Conservation (phyloP, 2,329 filamentous ascomycete genomes). For the Aureobasidium sp. region DNA sequence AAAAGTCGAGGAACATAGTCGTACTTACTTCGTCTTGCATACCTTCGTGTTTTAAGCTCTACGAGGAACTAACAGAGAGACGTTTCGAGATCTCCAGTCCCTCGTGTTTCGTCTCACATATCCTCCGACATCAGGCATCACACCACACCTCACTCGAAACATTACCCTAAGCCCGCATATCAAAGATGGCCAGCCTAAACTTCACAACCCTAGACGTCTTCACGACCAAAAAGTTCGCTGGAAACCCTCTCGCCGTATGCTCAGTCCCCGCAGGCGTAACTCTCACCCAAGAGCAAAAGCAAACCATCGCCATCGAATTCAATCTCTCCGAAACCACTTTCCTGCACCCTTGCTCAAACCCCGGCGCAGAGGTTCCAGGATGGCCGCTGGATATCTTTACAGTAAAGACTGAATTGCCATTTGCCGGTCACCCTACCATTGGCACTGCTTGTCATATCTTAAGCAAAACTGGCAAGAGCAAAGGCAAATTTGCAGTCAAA, state of each 20-base stretch:
- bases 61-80: too few relatives aligned
- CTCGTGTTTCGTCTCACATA: too few relatives aligned
- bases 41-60: too few relatives aligned
- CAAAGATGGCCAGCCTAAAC: constrained; percentile 11
- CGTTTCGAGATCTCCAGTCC: too few relatives aligned
- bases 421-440: constrained; percentile 51
- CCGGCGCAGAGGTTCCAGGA: constrained; percentile 17
- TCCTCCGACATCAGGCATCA: too few relatives aligned
- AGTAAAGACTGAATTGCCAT: constrained; percentile 42
- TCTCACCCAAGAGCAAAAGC: constrained; percentile 42
- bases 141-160: too few relatives aligned
- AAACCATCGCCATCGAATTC: constrained; percentile 47
- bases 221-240: constrained; percentile 37
- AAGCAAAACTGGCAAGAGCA: constrained; percentile 16
- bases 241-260: constrained; percentile 51
- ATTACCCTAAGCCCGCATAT: too few relatives aligned
- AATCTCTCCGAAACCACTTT: constrained; percentile 52
- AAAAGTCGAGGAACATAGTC: neutral
- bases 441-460: constrained; percentile 34
- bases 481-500: constrained; percentile 33
- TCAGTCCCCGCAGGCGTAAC: constrained; percentile 28
- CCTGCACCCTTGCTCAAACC: constrained; percentile 13
- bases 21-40: too few relatives aligned
- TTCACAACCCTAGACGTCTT: constrained; percentile 40
- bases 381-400: constrained; percentile 49